Base-by-base conservation (phyloP, 257 asterid genomes). In the Coffea canephora region DNA sequence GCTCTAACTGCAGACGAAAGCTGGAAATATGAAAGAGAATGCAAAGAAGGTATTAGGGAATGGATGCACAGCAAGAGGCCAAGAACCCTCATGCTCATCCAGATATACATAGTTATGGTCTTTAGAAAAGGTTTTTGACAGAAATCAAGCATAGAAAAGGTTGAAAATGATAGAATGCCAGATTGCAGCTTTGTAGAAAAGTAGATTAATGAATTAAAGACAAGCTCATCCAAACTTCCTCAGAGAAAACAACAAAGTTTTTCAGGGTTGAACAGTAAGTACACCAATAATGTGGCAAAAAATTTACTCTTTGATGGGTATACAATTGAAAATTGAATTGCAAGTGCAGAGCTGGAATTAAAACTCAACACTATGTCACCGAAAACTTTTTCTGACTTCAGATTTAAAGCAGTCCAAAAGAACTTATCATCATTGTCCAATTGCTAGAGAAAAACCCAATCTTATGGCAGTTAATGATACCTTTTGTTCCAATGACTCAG, bases 401-500 rank as follows among this genome's bases (percentile, higher is more conserved):
- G 67, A 25, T 59, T 18, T 8, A n/a, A 57, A 61, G 41, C 41
- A 61, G 45, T 46, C 59, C 34, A 74, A 74, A 68, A 68, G 41
- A 39, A 57, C 39, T 23, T 46, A 7, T 39, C 23, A 52, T 65
- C 16, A 5, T 39, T 41, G 11, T 49, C 43, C 43, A 69, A 69
- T 31, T 54, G 14, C 46, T 54, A 43, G 34, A 54, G 50, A 68
- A 8, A 54, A 49, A 66, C 15, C 27, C 69, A 69, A 69, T 15
- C 39, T 50, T 52, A 75, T 61, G 67, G n/a, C 8, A 72, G 55
- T 50, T 49, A 50, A 50, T 21, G 50, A 77, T 88, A 95, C 99
- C 97, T 87, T 92, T 54, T 91, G 90, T 73, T 91, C 98, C 81
- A 85, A 78, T 71, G 87, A 82, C 36, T 90, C 92, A 18, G 95